Percentiles rank a stretch among this genome's conserved stretches.
Evolutionary conservation across 306 rosid genomes (phyloP).

Genomic region (Acacia acuminata): DNA sequence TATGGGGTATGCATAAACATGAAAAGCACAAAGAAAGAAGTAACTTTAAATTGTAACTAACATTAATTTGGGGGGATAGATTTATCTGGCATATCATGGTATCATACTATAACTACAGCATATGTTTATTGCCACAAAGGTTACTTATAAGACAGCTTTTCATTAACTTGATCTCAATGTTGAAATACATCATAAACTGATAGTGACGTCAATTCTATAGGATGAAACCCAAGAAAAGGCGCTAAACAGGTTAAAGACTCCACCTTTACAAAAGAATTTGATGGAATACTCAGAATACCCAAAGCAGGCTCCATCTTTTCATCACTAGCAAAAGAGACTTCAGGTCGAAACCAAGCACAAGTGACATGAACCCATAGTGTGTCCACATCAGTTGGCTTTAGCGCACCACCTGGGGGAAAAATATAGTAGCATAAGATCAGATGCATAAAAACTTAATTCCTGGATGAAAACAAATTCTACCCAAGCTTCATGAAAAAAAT

Average conservation of each 20-base stretch:
- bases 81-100: background rate
- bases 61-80: background rate
- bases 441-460: constrained; percentile 20
- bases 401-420: constrained; percentile 86
- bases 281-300: constrained; percentile 96
- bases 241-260: constrained; percentile 18
- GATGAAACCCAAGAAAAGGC: background rate
- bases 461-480: constrained; percentile 13
- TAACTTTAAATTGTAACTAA: background rate
- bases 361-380: constrained; percentile 98
- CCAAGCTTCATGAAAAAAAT: constrained; percentile 26
- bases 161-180: background rate
- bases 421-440: constrained; percentile 30
- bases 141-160: background rate
- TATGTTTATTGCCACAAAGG: background rate
- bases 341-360: constrained; percentile 99
- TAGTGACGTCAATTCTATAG: background rate
- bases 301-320: constrained; percentile 99
- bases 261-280: constrained; percentile 99
- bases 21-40: constrained; percentile 24
- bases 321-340: constrained; percentile 95
- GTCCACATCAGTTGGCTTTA: constrained; percentile 94
- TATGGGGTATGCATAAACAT: background rate
- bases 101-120: background rate
- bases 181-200: background rate